phyloP scores from a whole-genome alignment of 2,329 filamentous ascomycete species.

The Xylaria sp. region DNA sequence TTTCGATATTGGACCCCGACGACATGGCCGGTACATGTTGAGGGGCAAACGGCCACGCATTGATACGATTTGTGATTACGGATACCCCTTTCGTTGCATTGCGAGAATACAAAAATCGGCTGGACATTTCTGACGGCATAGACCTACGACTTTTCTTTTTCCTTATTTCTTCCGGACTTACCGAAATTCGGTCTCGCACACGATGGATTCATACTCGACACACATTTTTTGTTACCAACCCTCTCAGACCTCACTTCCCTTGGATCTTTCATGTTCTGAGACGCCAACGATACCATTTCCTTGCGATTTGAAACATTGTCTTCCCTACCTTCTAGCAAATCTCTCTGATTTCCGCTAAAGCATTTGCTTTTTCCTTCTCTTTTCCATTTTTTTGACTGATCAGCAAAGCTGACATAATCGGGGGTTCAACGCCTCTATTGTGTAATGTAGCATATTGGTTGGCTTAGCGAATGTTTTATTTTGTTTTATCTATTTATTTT shows the following conservation, averaged over 20 bases:
- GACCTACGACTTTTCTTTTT: slow-evolving; percentile 27
- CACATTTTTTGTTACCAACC: slow-evolving; percentile 6
- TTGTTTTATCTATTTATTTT: too few relatives aligned
- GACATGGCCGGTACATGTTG: slow-evolving; percentile 31
- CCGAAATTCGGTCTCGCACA: neutral
- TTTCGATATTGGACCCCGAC: slow-evolving; percentile 24
- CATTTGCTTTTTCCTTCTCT: slow-evolving; percentile 10
- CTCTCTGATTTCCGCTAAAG: neutral
- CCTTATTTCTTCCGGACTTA: neutral
- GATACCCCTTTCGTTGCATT: slow-evolving; percentile 43
- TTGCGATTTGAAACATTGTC: slow-evolving; percentile 9
- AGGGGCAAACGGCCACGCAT: slow-evolving; percentile 31
- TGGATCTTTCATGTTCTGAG: slow-evolving; percentile 13
- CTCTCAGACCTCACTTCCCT: slow-evolving; percentile 1
- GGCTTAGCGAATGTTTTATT: slow-evolving; percentile 19
- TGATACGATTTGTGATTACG: slow-evolving; percentile 43
- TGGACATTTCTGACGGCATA: slow-evolving; percentile 36
- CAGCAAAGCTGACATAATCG: slow-evolving; percentile 27
- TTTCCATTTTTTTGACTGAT: slow-evolving; percentile 16
- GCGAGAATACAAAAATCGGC: slow-evolving; percentile 35
- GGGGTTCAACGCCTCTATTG: slow-evolving; percentile 30
- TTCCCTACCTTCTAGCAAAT: neutral
- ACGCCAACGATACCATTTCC: slow-evolving; percentile 36
- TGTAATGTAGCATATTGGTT: slow-evolving; percentile 37
- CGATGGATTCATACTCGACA: slow-evolving; percentile 5